Base-by-base conservation (phyloP, 768 basidiomycete genomes). In the Suillus hirtellus region DNA sequence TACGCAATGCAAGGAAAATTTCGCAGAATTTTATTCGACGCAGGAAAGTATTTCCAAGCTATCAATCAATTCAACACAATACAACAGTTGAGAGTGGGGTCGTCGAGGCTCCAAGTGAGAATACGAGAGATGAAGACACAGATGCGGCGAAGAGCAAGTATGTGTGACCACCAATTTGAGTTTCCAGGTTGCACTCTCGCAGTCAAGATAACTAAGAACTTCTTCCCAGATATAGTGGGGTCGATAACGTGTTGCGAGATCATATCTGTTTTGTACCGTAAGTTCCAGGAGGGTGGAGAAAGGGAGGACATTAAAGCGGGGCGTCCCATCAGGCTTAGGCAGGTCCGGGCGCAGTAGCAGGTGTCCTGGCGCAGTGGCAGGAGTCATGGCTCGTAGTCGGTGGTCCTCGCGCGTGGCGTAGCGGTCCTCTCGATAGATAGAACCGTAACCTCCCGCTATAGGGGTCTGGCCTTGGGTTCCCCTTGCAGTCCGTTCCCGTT, bases 141-240 rank as follows among this genome's bases (percentile, higher is more conserved):
- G 34, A 53, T 3, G 24, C 27, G 27, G 6, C 11, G 21, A 7
- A 7, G n/a, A 38, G 12, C 53, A 37, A 37, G 37, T 15, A 50
- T 11, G 1, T n/a, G 3, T 2, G 42, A 27, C 4, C 58, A 44
- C 12, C 37, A 59, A 4, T 52, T 31, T 11, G 14, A 56, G 27
- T 27, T n/a, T 56, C 59, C 59, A 56, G 15, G 59, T 60, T 4
- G 59, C 56, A 27, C 5, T 11, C 21, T 55, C 56, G 10, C 10
- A n/a, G 4, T 27, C 15, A 56, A 15, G 21, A 37, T 9, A 27
- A 17, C 2, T 15, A 10, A 60, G 27, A 34, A 34, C n/a, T n/a
- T 34, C 12, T 19, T 60, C 49, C 47, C 27, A 60, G 49, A 56
- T 31, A 5, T 2, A 4, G 4, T 9, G 34, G 14, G 27, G 34